Evolutionary conservation across 169 alveolate species (phyloP).

Genomic region (Plasmodium knowlesi): DNA sequence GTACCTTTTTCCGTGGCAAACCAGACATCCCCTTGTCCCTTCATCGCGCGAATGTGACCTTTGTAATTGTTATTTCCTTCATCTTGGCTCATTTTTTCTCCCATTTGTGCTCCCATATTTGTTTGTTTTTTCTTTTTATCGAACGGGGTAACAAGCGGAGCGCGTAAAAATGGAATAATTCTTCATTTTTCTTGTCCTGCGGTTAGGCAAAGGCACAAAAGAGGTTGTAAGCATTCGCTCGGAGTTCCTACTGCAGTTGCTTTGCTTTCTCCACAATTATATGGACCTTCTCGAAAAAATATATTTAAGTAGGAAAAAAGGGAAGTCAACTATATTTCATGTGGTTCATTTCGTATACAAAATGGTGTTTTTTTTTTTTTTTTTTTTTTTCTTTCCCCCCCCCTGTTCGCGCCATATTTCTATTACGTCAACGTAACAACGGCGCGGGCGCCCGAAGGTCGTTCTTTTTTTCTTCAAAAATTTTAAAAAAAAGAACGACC

Average conservation of each 20-base stretch:
- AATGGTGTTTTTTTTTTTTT: neutral
- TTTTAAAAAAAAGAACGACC: neutral
- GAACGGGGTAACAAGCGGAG: neutral
- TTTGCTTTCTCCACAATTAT: neutral
- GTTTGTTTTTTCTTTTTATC: neutral
- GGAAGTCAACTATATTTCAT: neutral
- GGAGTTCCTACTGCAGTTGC: neutral
- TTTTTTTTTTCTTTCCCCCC: neutral
- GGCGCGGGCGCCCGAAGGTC: neutral
- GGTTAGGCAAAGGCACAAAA: neutral
- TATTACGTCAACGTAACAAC: neutral
- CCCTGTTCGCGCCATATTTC: neutral
- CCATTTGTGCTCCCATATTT: neutral
- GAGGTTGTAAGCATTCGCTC: neutral
- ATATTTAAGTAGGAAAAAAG: neutral
- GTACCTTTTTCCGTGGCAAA: neutral
- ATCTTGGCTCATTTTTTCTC: neutral
- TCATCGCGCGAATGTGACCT: neutral
- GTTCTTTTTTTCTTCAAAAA: neutral
- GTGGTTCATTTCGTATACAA: neutral
- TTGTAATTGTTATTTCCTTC: neutral
- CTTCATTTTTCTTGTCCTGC: neutral
- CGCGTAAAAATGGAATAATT: neutral
- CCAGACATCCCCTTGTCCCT: neutral
- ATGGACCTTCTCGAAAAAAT: neutral